phyloP scores from a whole-genome alignment of 2,329 filamentous ascomycete genomes.

The Penicillium sp. region DNA sequence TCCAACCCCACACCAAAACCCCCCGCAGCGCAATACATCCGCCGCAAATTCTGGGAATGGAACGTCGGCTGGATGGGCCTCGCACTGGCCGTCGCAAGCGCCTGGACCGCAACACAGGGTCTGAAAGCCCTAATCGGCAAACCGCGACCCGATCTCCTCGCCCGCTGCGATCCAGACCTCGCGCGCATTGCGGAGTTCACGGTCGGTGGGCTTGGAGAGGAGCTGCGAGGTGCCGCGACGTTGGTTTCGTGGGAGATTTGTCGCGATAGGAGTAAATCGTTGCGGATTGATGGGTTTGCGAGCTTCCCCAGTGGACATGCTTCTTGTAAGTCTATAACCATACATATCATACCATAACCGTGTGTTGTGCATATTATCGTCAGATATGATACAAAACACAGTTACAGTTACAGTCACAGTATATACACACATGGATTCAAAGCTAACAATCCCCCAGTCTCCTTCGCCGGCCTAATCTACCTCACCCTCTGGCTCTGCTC shows the following conservation, averaged over 20 bases:
- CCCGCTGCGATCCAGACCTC: constrained; percentile 74
- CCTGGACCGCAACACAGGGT: constrained; percentile 79
- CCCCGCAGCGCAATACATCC: constrained; percentile 67
- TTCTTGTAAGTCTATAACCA: constrained; percentile 53
- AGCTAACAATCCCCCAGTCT: constrained; percentile 46
- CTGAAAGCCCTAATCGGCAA: constrained; percentile 75
- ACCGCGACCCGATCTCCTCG: constrained; percentile 63
- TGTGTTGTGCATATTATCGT: not conserved
- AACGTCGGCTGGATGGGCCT: constrained; percentile 84
- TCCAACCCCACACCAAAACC: constrained; percentile 38
- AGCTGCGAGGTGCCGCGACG: constrained; percentile 58
- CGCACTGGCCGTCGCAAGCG: constrained; percentile 66
- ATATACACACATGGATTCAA: not conserved
- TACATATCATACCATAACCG: not conserved
- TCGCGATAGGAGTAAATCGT: constrained; percentile 57
- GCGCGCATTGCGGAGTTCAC: constrained; percentile 59
- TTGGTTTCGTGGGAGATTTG: constrained; percentile 79
- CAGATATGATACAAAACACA: not conserved
- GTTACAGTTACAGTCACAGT: not conserved
- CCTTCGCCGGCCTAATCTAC: constrained; percentile 79
- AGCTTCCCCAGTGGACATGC: constrained; percentile 79
- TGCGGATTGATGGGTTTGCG: constrained; percentile 75
- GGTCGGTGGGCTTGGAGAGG: constrained; percentile 60
- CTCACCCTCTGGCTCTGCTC: constrained; percentile 80
- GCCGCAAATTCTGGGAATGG: constrained; percentile 85